phyloP scores from a whole-genome alignment of 2,329 filamentous ascomycete species.

The Aspergillus arachidicola region DNA sequence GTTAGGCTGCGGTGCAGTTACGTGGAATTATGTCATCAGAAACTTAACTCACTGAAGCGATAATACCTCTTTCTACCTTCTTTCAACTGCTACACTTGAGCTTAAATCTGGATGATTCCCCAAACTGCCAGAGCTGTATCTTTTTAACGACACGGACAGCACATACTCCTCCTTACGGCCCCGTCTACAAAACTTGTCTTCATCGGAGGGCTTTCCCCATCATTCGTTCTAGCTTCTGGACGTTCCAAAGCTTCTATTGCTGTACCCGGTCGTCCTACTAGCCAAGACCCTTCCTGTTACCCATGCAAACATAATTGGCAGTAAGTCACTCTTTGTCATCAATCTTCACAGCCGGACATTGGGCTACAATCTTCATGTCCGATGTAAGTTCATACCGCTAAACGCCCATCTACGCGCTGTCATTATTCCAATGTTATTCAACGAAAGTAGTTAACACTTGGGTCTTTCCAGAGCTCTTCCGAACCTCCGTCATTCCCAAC shows the following conservation, averaged over 20 bases:
- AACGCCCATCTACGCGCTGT: background rate
- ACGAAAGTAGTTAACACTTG: slow-evolving; percentile 27
- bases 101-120: slow-evolving; percentile 14
- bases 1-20: slow-evolving; percentile 27
- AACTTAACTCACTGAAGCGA: slow-evolving; percentile 16
- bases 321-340: slow-evolving; percentile 27
- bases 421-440: background rate
- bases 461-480: slow-evolving; percentile 28
- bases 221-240: background rate
- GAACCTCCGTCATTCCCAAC: slow-evolving; percentile 24
- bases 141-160: slow-evolving; percentile 13
- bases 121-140: slow-evolving; percentile 12
- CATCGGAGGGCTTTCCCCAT: background rate
- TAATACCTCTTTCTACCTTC: slow-evolving; percentile 7
- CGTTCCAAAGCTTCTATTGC: slow-evolving; percentile 8
- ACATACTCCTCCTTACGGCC: background rate
- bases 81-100: slow-evolving; percentile 22
- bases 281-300: slow-evolving; percentile 15
- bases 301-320: slow-evolving; percentile 32
- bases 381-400: slow-evolving; percentile 16
- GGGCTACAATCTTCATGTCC: slow-evolving; percentile 25
- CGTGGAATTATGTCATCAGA: slow-evolving; percentile 32
- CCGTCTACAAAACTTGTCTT: background rate
- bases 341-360: slow-evolving; percentile 21
- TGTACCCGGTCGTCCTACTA: slow-evolving; percentile 19